Base-by-base conservation (phyloP, 805 yeast genomes). In the Candida tallmaniae region DNA sequence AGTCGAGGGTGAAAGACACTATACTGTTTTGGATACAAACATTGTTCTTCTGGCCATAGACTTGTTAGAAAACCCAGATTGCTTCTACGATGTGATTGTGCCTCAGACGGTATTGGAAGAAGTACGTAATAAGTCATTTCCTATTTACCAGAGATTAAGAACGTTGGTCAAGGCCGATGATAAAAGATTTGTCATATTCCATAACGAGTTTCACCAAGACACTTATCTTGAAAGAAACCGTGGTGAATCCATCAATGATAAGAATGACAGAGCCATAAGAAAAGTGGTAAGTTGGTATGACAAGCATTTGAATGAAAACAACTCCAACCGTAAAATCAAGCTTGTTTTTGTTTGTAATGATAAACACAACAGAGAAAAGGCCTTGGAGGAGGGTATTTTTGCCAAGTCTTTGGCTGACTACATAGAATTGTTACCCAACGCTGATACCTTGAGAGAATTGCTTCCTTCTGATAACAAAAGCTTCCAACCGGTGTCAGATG, bases 91-190 rank as follows among this genome's bases (percentile, higher is more conserved):
- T 59, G 96, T 89, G 12, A 81, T 93, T 37, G 65, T 93, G n/a
- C 96, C 97, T 2, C 98, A 93, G 56, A 83, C 95, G 5, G 97
- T 87, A 2, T 66, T 93, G 23, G 97, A 94, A 47, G 97, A 93
- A 58, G 96, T 90, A 7, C 76, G 86, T 44, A 87, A 87, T 54
- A 71, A 81, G 51, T 85, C 95, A 32, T 76, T 80, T 51, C 96
- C 98, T 4, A 80, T 90, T 13, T 93, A 89, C 56, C 78, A 84
- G 49, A 73, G 98, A 53, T 60, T 90, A 31, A 73, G 97, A 50
- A 74, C 83, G 2, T 63, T 93, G 13, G 78, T 85, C 20, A 81
- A 84, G 47, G 69, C 75, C 29, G 86, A 80, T 34, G 83, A 75
- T 24, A 93, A 93, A 58, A 69, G 97, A 40, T 86, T 88, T 51